phyloP scores from a whole-genome alignment of 495 filamentous ascomycete species.

The Neurospora tetrasperma region DNA sequence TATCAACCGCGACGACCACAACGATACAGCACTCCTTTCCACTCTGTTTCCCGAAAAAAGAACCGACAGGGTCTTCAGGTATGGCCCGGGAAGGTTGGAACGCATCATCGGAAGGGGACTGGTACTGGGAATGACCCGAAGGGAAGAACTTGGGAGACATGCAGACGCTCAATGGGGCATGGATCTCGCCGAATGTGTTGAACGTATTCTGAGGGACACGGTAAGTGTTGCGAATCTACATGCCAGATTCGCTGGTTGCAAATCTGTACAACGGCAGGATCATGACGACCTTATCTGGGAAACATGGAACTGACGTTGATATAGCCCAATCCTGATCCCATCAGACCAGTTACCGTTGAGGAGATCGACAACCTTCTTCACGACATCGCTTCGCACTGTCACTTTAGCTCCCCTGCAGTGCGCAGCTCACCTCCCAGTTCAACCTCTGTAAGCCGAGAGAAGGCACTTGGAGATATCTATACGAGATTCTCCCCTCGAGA shows the following conservation, averaged over 20 bases:
- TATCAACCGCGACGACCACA: constrained; percentile 41
- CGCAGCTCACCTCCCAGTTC: constrained; percentile 35
- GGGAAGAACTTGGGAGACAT: constrained; percentile 54
- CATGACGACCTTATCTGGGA: background rate
- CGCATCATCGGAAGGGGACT: constrained; percentile 55
- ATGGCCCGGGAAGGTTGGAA: constrained; percentile 50
- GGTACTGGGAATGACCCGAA: constrained; percentile 46
- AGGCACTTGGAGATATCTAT: constrained; percentile 45
- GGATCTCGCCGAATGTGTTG: constrained; percentile 62
- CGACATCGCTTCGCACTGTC: constrained; percentile 51
- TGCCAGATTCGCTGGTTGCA: constrained; percentile 4
- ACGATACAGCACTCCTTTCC: constrained; percentile 54
- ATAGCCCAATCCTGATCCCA: constrained; percentile 28
- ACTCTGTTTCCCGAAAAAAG: constrained; percentile 65
- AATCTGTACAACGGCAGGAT: background rate
- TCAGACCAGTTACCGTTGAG: constrained; percentile 51
- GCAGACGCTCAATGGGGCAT: constrained; percentile 38
- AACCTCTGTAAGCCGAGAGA: constrained; percentile 28
- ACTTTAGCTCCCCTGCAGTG: constrained; percentile 58
- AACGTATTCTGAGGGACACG: constrained; percentile 52
- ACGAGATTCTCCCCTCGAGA: constrained; percentile 53
- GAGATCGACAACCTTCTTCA: constrained; percentile 61
- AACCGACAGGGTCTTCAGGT: constrained; percentile 61
- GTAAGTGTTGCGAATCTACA: constrained; percentile 30
- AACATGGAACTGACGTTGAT: constrained; percentile 5